phyloP scores from a whole-genome alignment of 805 yeast genomes.

The Saturnispora kantuleensis region DNA sequence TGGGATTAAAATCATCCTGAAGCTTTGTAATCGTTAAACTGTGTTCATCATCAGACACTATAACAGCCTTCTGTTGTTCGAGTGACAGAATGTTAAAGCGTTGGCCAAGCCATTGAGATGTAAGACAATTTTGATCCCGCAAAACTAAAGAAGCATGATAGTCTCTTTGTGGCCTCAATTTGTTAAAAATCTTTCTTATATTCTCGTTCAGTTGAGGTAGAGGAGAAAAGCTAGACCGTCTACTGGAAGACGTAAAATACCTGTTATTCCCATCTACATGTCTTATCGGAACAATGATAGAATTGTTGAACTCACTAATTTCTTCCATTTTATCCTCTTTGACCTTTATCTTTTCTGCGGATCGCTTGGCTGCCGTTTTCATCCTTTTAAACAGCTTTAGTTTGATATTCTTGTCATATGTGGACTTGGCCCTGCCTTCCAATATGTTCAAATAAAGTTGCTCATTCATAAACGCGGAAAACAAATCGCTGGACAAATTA shows the following conservation, averaged over 20 bases:
- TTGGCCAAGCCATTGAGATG: constrained; percentile 20
- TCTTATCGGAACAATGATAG: constrained; percentile 1
- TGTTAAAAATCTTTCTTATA: constrained; percentile 1
- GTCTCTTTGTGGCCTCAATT: constrained; percentile 3
- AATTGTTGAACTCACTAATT: constrained; percentile 18
- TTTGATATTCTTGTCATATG: constrained; percentile 28
- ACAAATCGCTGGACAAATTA: constrained; percentile 40
- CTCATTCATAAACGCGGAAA: constrained; percentile 52
- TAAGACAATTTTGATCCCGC: constrained; percentile 24
- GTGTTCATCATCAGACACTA: constrained; percentile 4
- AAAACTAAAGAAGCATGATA: constrained; percentile 25
- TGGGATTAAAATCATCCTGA: constrained; percentile 31
- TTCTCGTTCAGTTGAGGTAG: neutral
- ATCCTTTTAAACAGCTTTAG: constrained; percentile 26
- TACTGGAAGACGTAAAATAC: neutral
- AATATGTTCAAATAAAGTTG: constrained; percentile 34
- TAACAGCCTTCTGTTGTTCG: neutral
- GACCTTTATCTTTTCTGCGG: constrained; percentile 19
- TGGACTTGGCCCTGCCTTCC: constrained; percentile 36
- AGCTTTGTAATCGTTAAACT: constrained; percentile 31
- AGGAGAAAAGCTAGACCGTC: neutral
- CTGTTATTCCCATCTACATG: neutral
- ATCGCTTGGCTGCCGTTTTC: constrained; percentile 18
- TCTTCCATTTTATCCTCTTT: constrained; percentile 34
- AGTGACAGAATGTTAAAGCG: constrained; percentile 9